Conservation (phyloP, 176 grass and related monocot species). For the Hordeum marinum region DNA sequence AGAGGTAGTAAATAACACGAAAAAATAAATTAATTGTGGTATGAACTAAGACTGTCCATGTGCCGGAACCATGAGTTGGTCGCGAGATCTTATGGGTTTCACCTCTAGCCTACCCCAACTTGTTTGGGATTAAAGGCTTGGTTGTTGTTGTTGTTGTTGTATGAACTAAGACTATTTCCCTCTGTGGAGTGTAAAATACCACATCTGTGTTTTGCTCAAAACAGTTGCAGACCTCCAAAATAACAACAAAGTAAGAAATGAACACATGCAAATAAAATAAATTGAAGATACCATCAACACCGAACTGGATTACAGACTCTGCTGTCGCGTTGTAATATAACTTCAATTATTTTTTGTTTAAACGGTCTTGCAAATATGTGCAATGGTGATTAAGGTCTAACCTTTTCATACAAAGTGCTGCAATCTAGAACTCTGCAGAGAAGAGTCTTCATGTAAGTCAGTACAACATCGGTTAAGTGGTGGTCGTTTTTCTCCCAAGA, state of each 20-base stretch:
- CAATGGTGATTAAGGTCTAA: not conserved
- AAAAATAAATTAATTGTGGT: not conserved
- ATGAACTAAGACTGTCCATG: too few relatives aligned
- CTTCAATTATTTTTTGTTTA: not conserved
- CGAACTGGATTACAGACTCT: not conserved
- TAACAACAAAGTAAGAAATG: not conserved
- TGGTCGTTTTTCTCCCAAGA: slow-evolving; percentile 12
- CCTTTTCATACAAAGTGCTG: not conserved
- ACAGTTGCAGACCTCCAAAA: not conserved
- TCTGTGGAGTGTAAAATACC: not conserved
- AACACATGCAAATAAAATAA: not conserved
- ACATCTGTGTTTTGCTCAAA: not conserved
- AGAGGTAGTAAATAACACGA: not conserved
- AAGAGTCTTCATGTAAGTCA: not conserved
- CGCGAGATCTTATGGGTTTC: too few relatives aligned
- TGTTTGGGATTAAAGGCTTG: too few relatives aligned
- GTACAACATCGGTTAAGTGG: not conserved
- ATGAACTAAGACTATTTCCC: not conserved
- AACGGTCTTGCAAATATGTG: not conserved
- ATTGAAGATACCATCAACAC: not conserved
- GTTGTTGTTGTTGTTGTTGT: too few relatives aligned
- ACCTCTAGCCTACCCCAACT: too few relatives aligned
- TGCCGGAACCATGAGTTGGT: too few relatives aligned
- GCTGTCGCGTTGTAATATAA: not conserved
- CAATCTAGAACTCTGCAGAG: not conserved